Percentiles rank a stretch among this genome's conserved stretches.
These are phyloP conservation scores for Choiromyces venosus DNA, from an alignment of 495 filamentous ascomycete species.

Conservation along the genomic window DNA sequence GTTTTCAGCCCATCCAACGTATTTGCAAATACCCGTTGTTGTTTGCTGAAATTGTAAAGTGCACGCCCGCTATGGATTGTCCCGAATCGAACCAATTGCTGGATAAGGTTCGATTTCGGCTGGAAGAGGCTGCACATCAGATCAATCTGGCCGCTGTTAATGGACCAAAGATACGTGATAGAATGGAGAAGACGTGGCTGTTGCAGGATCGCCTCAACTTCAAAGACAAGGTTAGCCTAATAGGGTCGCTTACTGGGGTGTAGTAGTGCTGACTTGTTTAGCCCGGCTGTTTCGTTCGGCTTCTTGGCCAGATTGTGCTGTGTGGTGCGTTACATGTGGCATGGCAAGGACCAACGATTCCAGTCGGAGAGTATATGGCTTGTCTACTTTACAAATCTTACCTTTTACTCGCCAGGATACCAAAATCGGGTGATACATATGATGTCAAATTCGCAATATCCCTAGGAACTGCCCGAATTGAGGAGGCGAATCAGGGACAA, in stretches of 20 bases:
- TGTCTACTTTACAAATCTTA: conserved; percentile 80
- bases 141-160: conserved; percentile 74
- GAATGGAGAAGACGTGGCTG: conserved; percentile 66
- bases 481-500: conserved; percentile 72
- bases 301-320: conserved; percentile 73
- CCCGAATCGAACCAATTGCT: conserved; percentile 73
- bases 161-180: conserved; percentile 51
- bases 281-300: conserved; percentile 50
- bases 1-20: conserved; percentile 75
- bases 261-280: conserved; percentile 22
- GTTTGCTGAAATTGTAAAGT: conserved; percentile 71
- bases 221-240: conserved; percentile 58
- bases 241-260: not conserved
- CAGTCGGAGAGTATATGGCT: conserved; percentile 75
- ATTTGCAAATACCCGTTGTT: conserved; percentile 89
- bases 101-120: conserved; percentile 62
- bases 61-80: conserved; percentile 78
- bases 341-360: conserved; percentile 62
- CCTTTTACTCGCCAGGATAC: conserved; percentile 66
- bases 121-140: conserved; percentile 64
- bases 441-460: conserved; percentile 69
- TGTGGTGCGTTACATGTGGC: conserved; percentile 85
- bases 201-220: conserved; percentile 73
- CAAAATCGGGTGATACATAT: conserved; percentile 57
- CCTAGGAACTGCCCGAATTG: conserved; percentile 64